Evolutionary conservation across 805 yeast genomes (phyloP).

Genomic region (Starmerella stellata): DNA sequence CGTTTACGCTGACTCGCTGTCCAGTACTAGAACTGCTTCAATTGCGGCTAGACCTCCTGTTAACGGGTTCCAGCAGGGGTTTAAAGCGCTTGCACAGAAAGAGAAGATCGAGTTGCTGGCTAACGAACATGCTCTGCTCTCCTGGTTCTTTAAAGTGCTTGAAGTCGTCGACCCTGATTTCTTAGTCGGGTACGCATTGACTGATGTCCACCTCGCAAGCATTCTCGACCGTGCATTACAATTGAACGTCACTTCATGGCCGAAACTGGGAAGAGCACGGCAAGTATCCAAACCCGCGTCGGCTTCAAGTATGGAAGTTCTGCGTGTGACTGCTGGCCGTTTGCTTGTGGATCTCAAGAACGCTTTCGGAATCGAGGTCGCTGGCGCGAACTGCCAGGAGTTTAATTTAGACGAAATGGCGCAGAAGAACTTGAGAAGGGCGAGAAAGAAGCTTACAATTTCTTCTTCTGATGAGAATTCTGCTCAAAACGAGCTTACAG

Average conservation of each 20-base stretch:
- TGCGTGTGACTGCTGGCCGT: slow-evolving; percentile 69
- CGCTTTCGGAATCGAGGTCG: slow-evolving; percentile 84
- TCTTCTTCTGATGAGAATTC: slow-evolving; percentile 29
- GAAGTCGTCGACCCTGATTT: slow-evolving; percentile 82
- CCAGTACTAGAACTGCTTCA: slow-evolving; percentile 41
- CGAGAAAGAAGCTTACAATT: background rate
- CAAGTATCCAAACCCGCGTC: slow-evolving; percentile 5
- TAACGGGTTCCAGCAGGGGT: slow-evolving; percentile 53
- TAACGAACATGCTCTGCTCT: slow-evolving; percentile 55
- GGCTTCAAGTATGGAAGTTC: slow-evolving; percentile 28
- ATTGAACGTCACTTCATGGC: slow-evolving; percentile 55
- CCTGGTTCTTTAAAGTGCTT: slow-evolving; percentile 53
- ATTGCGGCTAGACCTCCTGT: slow-evolving; percentile 61
- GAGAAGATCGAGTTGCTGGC: slow-evolving; percentile 43
- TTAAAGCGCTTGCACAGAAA: slow-evolving; percentile 29
- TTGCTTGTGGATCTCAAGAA: slow-evolving; percentile 82
- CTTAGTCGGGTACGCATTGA: slow-evolving; percentile 71
- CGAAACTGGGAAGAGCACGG: slow-evolving; percentile 51
- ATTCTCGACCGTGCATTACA: slow-evolving; percentile 66
- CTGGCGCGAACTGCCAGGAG: slow-evolving; percentile 66
- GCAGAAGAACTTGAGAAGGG: slow-evolving; percentile 39
- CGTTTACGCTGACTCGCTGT: slow-evolving; percentile 51
- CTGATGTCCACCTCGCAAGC: slow-evolving; percentile 59
- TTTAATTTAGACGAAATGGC: slow-evolving; percentile 92
- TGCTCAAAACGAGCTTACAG: slow-evolving; percentile 47